Percentiles rank a stretch among this genome's conserved stretches.
These are phyloP conservation scores for Apiosordaria backusii DNA, from an alignment of 495 filamentous ascomycete genomes.

Conservation along the genomic window DNA sequence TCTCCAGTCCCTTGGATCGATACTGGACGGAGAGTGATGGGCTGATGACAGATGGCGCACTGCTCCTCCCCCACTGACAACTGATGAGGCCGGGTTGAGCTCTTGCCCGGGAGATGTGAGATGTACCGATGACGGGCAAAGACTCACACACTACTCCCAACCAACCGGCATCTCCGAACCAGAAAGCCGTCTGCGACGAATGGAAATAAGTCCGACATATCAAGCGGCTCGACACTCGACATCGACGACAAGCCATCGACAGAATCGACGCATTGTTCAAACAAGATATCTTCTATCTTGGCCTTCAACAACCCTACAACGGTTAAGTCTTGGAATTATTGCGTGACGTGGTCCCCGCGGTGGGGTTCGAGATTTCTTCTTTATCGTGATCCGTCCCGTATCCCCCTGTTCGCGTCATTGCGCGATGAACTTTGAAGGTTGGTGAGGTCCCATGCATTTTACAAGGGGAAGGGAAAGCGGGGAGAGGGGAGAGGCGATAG, in stretches of 20 bases:
- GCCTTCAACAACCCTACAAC: not conserved
- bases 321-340: not conserved
- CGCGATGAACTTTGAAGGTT: constrained; percentile 19
- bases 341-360: not conserved
- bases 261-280: not conserved
- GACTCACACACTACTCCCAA: not conserved
- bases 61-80: not conserved
- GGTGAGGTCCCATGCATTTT: constrained; percentile 20
- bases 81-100: not conserved
- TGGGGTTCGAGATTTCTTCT: not conserved
- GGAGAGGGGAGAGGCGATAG: constrained; percentile 37
- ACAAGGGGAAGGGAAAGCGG: constrained; percentile 33
- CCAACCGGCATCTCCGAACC: not conserved
- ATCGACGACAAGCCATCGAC: not conserved
- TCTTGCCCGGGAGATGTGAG: not conserved
- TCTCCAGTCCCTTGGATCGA: constrained; percentile 34
- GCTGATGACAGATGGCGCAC: not conserved
- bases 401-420: not conserved
- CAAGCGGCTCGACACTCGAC: not conserved
- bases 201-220: not conserved
- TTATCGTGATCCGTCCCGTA: not conserved
- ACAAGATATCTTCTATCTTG: not conserved
- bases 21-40: constrained; percentile 20
- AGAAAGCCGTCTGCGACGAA: not conserved
- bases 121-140: not conserved